Evolutionary conservation across 192 early-diverging fungal species (phyloP).

Genomic region (Entophlyctis luteolus): DNA sequence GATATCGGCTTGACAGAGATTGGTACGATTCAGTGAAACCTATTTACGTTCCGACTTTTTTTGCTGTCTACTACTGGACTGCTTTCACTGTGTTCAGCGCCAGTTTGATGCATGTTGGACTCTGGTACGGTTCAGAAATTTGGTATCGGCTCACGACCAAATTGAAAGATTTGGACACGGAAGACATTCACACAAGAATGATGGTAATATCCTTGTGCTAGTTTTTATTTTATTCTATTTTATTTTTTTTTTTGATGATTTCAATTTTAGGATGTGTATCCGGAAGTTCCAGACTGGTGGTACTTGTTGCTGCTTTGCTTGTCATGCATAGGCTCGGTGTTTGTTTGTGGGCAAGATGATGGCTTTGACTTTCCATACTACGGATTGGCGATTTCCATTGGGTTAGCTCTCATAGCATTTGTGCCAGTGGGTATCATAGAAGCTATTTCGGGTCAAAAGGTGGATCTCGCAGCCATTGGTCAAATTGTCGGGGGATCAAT

Average conservation of each 20-base stretch:
- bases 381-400: slow-evolving; percentile 37
- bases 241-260: not conserved
- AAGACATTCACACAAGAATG: slow-evolving; percentile 24
- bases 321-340: not conserved
- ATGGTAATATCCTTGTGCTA: too few species aligned
- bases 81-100: slow-evolving; percentile 52
- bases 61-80: slow-evolving; percentile 28
- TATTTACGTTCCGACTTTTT: slow-evolving; percentile 20
- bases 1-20: too few species aligned
- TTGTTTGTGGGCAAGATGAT: slow-evolving; percentile 1
- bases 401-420: not conserved
- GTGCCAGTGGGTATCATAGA: slow-evolving; percentile 64
- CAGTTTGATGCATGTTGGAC: slow-evolving; percentile 53
- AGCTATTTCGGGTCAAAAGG: slow-evolving; percentile 55
- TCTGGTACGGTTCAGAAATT: slow-evolving; percentile 54
- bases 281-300: slow-evolving; percentile 25
- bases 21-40: slow-evolving; percentile 9
- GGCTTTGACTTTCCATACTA: slow-evolving; percentile 45
- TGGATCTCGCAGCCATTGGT: slow-evolving; percentile 54
- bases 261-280: slow-evolving; percentile 28
- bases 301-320: slow-evolving; percentile 29
- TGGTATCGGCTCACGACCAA: slow-evolving; percentile 12
- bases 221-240: too few species aligned
- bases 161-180: slow-evolving; percentile 24
- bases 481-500: slow-evolving; percentile 59